phyloP scores from a whole-genome alignment of 2,329 filamentous ascomycete species.

The Trichoderma sp. region DNA sequence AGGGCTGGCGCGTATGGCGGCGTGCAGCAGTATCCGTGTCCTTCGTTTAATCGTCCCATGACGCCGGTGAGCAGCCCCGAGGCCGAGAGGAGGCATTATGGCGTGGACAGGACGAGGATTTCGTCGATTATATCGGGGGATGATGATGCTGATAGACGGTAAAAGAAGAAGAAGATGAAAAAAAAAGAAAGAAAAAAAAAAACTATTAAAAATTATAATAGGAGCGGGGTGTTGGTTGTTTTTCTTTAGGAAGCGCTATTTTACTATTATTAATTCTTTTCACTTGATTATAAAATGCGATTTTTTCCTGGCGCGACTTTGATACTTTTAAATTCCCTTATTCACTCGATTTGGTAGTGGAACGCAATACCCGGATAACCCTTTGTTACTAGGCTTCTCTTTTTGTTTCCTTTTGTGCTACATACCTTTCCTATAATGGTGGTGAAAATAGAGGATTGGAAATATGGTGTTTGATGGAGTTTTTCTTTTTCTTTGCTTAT shows the following conservation, averaged over 20 bases:
- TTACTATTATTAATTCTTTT: neutral
- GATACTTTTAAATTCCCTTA: neutral
- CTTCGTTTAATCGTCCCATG: conserved; percentile 49
- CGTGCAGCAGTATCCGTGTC: conserved; percentile 26
- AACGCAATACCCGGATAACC: neutral
- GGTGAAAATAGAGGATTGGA: neutral
- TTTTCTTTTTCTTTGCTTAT: too few species aligned
- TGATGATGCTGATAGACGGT: conserved; percentile 14
- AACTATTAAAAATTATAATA: neutral
- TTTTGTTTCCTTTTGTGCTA: neutral
- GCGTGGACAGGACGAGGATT: conserved; percentile 59
- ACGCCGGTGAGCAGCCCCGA: conserved; percentile 57
- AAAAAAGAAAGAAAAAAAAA: neutral
- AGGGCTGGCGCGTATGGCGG: conserved; percentile 48
- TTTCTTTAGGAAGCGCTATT: neutral
- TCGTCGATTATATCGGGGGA: conserved; percentile 54
- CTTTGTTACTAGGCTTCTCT: neutral
- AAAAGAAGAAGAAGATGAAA: neutral
- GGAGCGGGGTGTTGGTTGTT: neutral
- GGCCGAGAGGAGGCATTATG: conserved; percentile 44
- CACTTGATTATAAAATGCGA: neutral
- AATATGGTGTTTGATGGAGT: neutral
- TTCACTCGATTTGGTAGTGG: neutral
- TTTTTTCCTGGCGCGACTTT: neutral
- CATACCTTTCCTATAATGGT: neutral